These are phyloP conservation scores for Hymenoscyphus salicellus DNA, from an alignment of 2,329 filamentous ascomycete genomes.

Conservation along the genomic window DNA sequence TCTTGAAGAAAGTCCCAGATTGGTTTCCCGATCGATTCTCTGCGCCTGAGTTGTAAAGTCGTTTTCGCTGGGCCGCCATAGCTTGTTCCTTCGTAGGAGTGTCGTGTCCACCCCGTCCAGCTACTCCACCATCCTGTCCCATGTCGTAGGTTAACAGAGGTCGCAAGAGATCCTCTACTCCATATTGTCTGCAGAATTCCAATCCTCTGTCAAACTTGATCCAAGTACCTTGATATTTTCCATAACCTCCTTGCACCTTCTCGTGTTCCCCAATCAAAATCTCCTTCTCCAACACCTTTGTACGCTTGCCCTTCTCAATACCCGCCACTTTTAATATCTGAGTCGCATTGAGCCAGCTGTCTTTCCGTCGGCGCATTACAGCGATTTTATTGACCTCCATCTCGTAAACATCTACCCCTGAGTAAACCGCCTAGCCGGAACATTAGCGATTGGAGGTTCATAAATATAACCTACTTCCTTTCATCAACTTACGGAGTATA, in stretches of 20 bases:
- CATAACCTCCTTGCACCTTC: conserved; percentile 97
- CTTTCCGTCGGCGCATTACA: conserved; percentile 91
- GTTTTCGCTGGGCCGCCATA: conserved; percentile 91
- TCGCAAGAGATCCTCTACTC: conserved; percentile 71
- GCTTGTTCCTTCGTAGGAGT: conserved; percentile 98
- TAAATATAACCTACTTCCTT: neutral
- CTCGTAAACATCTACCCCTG: conserved; percentile 93
- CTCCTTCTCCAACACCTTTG: conserved; percentile 96
- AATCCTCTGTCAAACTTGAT: conserved; percentile 89
- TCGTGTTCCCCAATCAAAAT: conserved; percentile 95
- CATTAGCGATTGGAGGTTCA: conserved; percentile 14
- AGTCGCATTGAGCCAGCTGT: conserved; percentile 96
- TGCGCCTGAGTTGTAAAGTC: conserved; percentile 75
- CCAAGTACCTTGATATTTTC: conserved; percentile 99
- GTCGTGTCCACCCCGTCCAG: conserved; percentile 74
- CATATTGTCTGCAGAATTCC: conserved; percentile 81
- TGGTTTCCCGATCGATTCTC: conserved; percentile 66
- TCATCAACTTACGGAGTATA: conserved; percentile 55
- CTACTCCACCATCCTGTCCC: conserved; percentile 68
- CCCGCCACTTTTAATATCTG: conserved; percentile 97
- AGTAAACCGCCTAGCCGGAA: conserved; percentile 71
- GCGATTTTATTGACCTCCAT: conserved; percentile 94
- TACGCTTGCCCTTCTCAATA: conserved; percentile 95
- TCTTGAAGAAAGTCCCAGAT: conserved; percentile 92
- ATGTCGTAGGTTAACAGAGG: conserved; percentile 79